Conservation (phyloP, 345 rosid genomes). For the Pistacia atlantica region DNA sequence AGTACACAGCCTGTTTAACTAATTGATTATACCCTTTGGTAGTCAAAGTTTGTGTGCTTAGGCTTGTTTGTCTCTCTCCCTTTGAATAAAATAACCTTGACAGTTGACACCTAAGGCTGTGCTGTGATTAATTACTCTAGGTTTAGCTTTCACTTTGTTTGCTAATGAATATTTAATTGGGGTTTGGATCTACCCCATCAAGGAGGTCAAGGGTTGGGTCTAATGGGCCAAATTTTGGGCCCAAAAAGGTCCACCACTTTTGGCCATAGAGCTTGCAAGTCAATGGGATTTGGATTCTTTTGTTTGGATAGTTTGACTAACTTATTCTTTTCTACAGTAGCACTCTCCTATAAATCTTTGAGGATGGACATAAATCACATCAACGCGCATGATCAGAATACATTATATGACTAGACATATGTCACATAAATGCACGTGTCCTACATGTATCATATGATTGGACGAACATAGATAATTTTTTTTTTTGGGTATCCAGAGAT, state of each 20-base stretch:
- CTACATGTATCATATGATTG: too few relatives aligned
- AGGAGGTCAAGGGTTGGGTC: not conserved
- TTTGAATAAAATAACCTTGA: not conserved
- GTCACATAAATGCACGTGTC: too few relatives aligned
- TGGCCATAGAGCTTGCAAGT: not conserved
- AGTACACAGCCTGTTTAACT: not conserved
- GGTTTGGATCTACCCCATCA: not conserved
- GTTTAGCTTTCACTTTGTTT: not conserved
- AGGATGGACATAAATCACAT: too few relatives aligned
- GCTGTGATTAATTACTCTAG: too few relatives aligned
- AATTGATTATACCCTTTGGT: not conserved
- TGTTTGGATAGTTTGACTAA: not conserved
- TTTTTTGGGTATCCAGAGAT: too few relatives aligned
- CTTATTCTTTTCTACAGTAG: not conserved
- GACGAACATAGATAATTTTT: too few relatives aligned
- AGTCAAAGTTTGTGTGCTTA: slow-evolving; percentile 15
- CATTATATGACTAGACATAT: too few relatives aligned
- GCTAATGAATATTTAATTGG: not conserved
- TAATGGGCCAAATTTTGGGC: not conserved
- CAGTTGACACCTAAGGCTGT: not conserved
- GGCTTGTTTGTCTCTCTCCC: not conserved
- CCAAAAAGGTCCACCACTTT: not conserved
- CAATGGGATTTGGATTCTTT: not conserved
- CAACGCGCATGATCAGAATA: too few relatives aligned
- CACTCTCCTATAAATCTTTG: too few relatives aligned